These are phyloP conservation scores for Leccinum ambiguum DNA, from an alignment of 1,284 basidiomycete species.

Conservation along the genomic window DNA sequence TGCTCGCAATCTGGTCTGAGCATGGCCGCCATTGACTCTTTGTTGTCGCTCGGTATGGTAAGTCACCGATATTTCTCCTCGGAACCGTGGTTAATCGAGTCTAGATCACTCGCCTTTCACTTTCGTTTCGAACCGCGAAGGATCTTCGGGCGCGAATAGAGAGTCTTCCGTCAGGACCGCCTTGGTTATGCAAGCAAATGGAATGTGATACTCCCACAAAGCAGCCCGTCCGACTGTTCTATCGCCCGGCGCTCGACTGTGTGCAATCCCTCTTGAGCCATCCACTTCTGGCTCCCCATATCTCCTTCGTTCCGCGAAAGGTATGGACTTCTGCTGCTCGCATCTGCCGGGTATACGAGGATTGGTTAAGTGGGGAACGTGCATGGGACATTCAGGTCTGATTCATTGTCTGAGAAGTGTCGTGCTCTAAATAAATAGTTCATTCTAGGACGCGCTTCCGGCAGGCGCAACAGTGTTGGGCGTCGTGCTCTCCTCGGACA, in stretches of 20 bases:
- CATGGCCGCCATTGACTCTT: neutral
- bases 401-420: neutral
- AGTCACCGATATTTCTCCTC: too few relatives aligned
- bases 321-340: constrained; percentile 5
- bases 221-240: too few relatives aligned
- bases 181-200: too few relatives aligned
- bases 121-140: too few relatives aligned
- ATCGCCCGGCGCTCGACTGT: too few relatives aligned
- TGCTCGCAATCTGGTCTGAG: neutral
- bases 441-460: neutral
- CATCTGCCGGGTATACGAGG: constrained; percentile 11
- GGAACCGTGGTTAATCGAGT: too few relatives aligned
- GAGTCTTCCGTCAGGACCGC: too few relatives aligned
- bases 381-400: constrained; percentile 1
- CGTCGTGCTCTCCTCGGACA: neutral
- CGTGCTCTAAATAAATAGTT: neutral
- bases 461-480: neutral
- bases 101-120: too few relatives aligned
- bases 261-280: too few relatives aligned
- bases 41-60: neutral
- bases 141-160: too few relatives aligned
- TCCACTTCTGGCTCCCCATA: constrained; percentile 2
- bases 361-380: constrained; percentile 13
- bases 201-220: too few relatives aligned
- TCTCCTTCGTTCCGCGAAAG: constrained; percentile 2